phyloP scores from a whole-genome alignment of 352 stramenopile species.

The Phytophthora nicotianae region DNA sequence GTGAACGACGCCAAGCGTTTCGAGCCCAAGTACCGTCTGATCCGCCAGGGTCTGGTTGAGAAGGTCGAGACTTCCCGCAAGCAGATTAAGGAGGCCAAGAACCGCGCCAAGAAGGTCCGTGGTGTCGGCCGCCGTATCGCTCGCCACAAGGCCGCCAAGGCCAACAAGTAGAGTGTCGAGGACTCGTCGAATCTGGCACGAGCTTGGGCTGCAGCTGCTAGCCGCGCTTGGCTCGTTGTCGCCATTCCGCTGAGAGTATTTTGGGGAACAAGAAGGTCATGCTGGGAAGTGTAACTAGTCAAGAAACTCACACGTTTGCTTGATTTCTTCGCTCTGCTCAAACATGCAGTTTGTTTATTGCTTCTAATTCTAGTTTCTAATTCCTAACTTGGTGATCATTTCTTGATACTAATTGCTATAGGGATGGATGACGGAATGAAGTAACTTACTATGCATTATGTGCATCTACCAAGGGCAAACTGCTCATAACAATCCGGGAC shows the following conservation, averaged over 20 bases:
- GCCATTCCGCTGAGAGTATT: constrained; percentile 49
- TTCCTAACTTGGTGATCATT: constrained; percentile 3
- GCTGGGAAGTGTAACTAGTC: constrained; percentile 60
- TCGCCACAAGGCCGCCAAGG: constrained; percentile 99
- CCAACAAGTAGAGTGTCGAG: constrained; percentile 89
- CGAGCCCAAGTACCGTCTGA: constrained; percentile 98
- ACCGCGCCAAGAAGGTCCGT: constrained; percentile 97
- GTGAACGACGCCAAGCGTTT: constrained; percentile 98
- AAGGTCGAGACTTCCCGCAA: constrained; percentile 98
- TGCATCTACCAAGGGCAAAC: too few relatives aligned
- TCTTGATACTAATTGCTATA: too few relatives aligned
- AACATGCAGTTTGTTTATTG: constrained; percentile 3
- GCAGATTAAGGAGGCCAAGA: constrained; percentile 99
- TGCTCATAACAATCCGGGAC: constrained; percentile 22
- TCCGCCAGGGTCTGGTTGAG: constrained; percentile 90
- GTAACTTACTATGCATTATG: constrained; percentile 13
- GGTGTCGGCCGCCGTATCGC: constrained; percentile 97
- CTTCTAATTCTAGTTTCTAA: constrained; percentile 4
- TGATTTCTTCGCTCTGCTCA: constrained; percentile 24
- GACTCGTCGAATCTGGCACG: constrained; percentile 33
- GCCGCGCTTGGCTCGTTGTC: constrained; percentile 36
- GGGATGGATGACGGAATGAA: not conserved
- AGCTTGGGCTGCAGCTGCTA: constrained; percentile 22
- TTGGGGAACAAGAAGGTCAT: constrained; percentile 56
- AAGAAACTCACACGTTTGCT: constrained; percentile 58